A percentile compares a stretch with the other conserved stretches of the same genome.
Conservation (phyloP, 108 stramenopile species). For the Skeletonema costatum region DNA sequence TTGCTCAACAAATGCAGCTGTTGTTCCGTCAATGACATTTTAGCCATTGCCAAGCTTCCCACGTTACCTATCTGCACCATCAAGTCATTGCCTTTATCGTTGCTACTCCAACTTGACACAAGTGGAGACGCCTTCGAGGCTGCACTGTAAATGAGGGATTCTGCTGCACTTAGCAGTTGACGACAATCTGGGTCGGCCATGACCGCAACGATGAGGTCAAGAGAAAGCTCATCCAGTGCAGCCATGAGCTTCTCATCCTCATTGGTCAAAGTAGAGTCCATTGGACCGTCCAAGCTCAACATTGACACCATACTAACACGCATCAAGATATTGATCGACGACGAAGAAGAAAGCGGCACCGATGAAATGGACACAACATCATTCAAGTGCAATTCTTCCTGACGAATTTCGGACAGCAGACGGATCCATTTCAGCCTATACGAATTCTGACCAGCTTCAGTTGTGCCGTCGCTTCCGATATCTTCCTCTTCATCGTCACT, state of each 20-base stretch:
- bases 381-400: conserved; percentile 29
- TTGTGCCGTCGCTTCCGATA: background rate
- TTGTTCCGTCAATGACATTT: conserved; percentile 12
- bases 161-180: conserved; percentile 8
- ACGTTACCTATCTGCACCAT: conserved; percentile 16
- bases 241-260: conserved; percentile 24
- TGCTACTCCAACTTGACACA: conserved; percentile 15
- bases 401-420: conserved; percentile 39
- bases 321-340: conserved; percentile 11
- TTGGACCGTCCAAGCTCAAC: conserved; percentile 3
- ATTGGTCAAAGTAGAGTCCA: background rate
- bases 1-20: conserved; percentile 25
- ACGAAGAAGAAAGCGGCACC: background rate
- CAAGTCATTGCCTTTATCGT: conserved; percentile 9
- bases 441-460: conserved; percentile 5
- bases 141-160: conserved; percentile 27
- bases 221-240: conserved; percentile 36
- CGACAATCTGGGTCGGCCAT: conserved; percentile 24
- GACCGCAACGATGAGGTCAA: conserved; percentile 22
- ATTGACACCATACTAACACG: conserved; percentile 34
- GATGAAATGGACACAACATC: conserved; percentile 19
- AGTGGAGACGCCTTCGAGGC: conserved; percentile 37
- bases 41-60: conserved; percentile 16
- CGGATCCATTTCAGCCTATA: conserved; percentile 36
- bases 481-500: conserved; percentile 4